Evolutionary conservation across 1,284 basidiomycete species (phyloP).

Genomic region (Volvariella surrecta): DNA sequence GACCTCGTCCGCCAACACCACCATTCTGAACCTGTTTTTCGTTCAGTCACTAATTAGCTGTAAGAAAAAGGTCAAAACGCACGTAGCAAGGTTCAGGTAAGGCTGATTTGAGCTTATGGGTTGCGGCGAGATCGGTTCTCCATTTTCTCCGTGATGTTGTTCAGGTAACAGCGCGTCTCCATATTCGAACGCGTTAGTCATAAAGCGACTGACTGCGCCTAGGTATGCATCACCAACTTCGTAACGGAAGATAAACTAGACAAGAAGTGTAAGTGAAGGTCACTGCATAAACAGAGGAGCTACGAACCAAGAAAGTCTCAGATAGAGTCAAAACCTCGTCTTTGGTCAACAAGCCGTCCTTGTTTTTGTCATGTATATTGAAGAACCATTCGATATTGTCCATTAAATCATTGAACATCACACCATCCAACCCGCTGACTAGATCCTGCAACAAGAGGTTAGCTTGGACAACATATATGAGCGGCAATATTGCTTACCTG

Average conservation of each 20-base stretch:
- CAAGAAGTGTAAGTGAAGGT: slow-evolving; percentile 2
- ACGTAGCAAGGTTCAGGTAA: slow-evolving; percentile 83
- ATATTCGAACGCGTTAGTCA: slow-evolving; percentile 96
- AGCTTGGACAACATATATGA: slow-evolving; percentile 7
- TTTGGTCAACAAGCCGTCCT: slow-evolving; percentile 90
- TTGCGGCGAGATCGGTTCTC: slow-evolving; percentile 30
- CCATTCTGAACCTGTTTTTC: slow-evolving; percentile 83
- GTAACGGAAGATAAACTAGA: slow-evolving; percentile 93
- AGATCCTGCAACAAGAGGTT: slow-evolving; percentile 57
- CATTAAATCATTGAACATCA: slow-evolving; percentile 97
- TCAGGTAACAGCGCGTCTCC: slow-evolving; percentile 76
- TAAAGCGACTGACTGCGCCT: slow-evolving; percentile 91
- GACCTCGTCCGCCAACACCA: slow-evolving; percentile 90
- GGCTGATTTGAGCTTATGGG: slow-evolving; percentile 68
- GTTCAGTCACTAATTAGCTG: slow-evolving; percentile 8
- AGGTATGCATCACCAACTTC: slow-evolving; percentile 97
- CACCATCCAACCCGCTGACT: slow-evolving; percentile 81
- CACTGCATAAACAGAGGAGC: slow-evolving; percentile 1
- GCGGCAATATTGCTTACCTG: slow-evolving; percentile 45
- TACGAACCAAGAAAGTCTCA: slow-evolving; percentile 81
- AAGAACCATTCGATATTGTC: slow-evolving; percentile 99
- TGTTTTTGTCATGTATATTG: slow-evolving; percentile 92
- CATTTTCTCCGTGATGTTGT: slow-evolving; percentile 25
- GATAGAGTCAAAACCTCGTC: slow-evolving; percentile 95
- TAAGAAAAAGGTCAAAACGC: slow-evolving; percentile 17